These are phyloP conservation scores for Rhizopogon vinicolor DNA, from an alignment of 768 basidiomycete species.

Conservation along the genomic window DNA sequence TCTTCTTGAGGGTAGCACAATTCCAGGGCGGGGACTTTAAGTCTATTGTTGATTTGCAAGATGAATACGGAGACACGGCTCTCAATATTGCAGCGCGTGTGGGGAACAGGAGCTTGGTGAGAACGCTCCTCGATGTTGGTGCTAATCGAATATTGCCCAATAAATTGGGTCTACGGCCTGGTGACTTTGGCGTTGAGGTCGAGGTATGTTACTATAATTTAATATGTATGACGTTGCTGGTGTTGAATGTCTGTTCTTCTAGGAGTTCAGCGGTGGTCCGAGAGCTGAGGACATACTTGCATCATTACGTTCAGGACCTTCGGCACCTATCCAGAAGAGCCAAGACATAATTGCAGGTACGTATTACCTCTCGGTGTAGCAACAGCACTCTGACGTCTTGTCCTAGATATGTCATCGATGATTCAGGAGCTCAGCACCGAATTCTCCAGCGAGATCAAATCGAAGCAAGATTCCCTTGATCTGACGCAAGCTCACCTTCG, in stretches of 20 bases:
- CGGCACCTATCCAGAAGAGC: conserved; percentile 80
- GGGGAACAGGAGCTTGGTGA: conserved; percentile 83
- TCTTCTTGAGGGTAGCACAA: conserved; percentile 82
- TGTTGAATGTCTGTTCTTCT: conserved; percentile 1
- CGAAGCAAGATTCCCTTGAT: conserved; percentile 85
- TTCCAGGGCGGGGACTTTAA: conserved; percentile 72
- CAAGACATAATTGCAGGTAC: conserved; percentile 80
- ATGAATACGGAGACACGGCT: conserved; percentile 94
- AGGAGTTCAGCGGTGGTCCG: conserved; percentile 70
- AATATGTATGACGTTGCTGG: background rate
- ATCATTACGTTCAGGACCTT: conserved; percentile 66
- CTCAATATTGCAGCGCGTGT: conserved; percentile 93
- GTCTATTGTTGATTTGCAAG: conserved; percentile 84
- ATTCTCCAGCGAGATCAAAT: conserved; percentile 78
- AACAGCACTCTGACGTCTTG: conserved; percentile 6
- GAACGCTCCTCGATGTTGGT: conserved; percentile 85
- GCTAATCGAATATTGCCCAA: conserved; percentile 88
- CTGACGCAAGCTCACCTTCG: conserved; percentile 84
- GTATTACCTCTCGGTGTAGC: conserved; percentile 1
- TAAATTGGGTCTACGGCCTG: conserved; percentile 89
- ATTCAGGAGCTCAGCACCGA: conserved; percentile 75
- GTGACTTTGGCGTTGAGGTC: conserved; percentile 92
- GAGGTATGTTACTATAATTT: conserved; percentile 50
- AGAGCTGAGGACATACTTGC: conserved; percentile 80
- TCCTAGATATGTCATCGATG: conserved; percentile 77